Evolutionary conservation across 768 basidiomycete species (phyloP).

Genomic region (Holtermanniella nyarrowii): DNA sequence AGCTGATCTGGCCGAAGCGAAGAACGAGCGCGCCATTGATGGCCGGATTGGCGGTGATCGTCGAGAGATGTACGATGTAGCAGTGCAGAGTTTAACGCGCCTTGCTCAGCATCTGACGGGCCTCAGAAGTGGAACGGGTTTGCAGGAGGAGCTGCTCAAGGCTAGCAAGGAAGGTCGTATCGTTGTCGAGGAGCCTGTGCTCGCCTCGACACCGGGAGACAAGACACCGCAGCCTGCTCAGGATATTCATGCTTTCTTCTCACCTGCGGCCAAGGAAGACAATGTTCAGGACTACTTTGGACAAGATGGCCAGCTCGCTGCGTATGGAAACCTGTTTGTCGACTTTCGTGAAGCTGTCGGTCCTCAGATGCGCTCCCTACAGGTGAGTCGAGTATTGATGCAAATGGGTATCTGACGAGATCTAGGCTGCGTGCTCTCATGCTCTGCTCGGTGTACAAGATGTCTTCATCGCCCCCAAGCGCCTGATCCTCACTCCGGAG

Average conservation of each 20-base stretch:
- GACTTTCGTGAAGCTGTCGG: slow-evolving; percentile 37
- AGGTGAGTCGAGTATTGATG: slow-evolving; percentile 17
- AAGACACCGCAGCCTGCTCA: slow-evolving; percentile 1
- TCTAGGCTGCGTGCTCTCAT: not conserved
- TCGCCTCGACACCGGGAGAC: slow-evolving; percentile 25
- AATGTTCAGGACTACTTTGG: not conserved
- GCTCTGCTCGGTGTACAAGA: not conserved
- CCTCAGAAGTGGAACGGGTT: slow-evolving; percentile 65
- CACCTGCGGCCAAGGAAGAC: not conserved
- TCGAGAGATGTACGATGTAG: slow-evolving; percentile 67
- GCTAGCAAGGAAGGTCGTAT: slow-evolving; percentile 42
- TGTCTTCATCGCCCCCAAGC: not conserved
- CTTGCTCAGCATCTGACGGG: slow-evolving; percentile 92
- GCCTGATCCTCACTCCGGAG: not conserved
- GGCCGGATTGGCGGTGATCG: slow-evolving; percentile 39
- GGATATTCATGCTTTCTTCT: not conserved
- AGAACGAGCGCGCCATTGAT: slow-evolving; percentile 61
- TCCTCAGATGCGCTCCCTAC: slow-evolving; percentile 26
- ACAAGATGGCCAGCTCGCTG: slow-evolving; percentile 19
- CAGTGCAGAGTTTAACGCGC: slow-evolving; percentile 72
- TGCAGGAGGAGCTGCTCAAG: slow-evolving; percentile 72
- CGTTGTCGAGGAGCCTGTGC: not conserved
- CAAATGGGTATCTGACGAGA: not conserved
- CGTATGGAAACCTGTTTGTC: slow-evolving; percentile 33
- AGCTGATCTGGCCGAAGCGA: slow-evolving; percentile 73